Percentiles rank a stretch among this genome's conserved stretches.
phyloP scores from a whole-genome alignment of 1,284 basidiomycete species.

The Kalmanozyma brasiliensis region DNA sequence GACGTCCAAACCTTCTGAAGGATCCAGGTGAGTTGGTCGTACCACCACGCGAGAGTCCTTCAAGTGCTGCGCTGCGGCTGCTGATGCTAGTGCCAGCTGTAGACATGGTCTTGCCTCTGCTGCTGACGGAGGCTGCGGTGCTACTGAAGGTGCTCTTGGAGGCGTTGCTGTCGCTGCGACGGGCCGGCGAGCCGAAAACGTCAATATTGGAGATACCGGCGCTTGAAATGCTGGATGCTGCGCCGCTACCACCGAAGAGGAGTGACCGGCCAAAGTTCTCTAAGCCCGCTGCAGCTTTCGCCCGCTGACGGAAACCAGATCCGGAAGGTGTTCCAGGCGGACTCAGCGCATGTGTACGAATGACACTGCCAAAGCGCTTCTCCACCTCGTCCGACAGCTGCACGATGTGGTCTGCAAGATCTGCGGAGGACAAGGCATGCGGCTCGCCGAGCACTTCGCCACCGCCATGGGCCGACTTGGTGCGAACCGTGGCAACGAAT shows the following conservation, averaged over 20 bases:
- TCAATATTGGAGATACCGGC: constrained; percentile 42
- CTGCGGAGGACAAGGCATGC: constrained; percentile 24
- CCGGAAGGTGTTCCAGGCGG: constrained; percentile 33
- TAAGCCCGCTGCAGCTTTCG: constrained; percentile 51
- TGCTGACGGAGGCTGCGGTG: constrained; percentile 39
- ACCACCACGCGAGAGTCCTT: constrained; percentile 16
- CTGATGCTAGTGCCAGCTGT: constrained; percentile 56
- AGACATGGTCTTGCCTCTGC: constrained; percentile 49
- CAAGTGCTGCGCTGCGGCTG: constrained; percentile 41
- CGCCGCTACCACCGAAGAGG: constrained; percentile 46
- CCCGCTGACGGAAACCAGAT: constrained; percentile 47
- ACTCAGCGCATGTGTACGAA: constrained; percentile 17
- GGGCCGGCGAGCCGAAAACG: constrained; percentile 53
- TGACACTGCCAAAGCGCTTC: constrained; percentile 22
- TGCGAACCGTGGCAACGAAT: constrained; percentile 34
- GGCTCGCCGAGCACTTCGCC: constrained; percentile 26
- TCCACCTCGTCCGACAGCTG: constrained; percentile 41
- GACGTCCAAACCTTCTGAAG: constrained; percentile 29
- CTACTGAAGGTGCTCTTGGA: constrained; percentile 52
- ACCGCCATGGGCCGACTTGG: constrained; percentile 27
- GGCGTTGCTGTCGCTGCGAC: constrained; percentile 51
- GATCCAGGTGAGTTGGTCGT: constrained; percentile 29
- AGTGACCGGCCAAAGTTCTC: constrained; percentile 54
- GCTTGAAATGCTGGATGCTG: constrained; percentile 39
- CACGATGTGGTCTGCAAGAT: constrained; percentile 35